These are phyloP conservation scores for Colletotrichum melonis DNA, from an alignment of 2,329 filamentous ascomycete genomes.

Conservation along the genomic window DNA sequence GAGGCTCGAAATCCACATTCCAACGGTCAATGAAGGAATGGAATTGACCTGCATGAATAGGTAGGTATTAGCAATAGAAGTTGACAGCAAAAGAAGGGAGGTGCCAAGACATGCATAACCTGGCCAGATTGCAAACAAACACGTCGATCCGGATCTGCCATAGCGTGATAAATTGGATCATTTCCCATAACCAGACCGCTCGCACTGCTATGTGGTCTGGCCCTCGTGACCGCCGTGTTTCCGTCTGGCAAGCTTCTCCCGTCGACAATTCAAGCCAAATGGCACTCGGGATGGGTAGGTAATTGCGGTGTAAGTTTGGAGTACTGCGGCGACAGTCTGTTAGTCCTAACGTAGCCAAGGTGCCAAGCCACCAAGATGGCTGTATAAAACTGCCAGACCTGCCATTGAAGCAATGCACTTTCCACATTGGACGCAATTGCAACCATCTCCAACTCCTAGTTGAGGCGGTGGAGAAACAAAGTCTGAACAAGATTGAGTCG, in stretches of 20 bases:
- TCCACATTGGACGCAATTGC: background rate
- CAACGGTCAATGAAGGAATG: background rate
- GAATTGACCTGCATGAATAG: background rate
- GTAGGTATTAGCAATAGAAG: background rate
- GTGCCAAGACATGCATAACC: constrained; percentile 20
- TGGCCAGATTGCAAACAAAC: constrained; percentile 28
- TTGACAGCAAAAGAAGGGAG: background rate
- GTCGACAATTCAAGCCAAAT: background rate
- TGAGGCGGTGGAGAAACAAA: background rate
- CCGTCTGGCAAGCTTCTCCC: constrained; percentile 4
- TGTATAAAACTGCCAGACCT: background rate
- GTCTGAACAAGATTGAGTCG: background rate
- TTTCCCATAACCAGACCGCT: constrained; percentile 2
- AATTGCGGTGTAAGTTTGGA: too few species aligned
- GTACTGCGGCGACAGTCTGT: too few species aligned
- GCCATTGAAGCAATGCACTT: background rate
- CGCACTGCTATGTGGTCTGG: background rate
- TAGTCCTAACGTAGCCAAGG: background rate
- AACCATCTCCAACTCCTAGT: background rate
- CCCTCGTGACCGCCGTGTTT: background rate
- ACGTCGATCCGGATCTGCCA: constrained; percentile 14
- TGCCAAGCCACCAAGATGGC: background rate
- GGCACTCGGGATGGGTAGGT: too few species aligned
- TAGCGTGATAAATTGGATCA: constrained; percentile 32
- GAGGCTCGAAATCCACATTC: background rate